These are phyloP conservation scores for Grifola frondosa DNA, from an alignment of 1,284 basidiomycete genomes.

Conservation along the genomic window DNA sequence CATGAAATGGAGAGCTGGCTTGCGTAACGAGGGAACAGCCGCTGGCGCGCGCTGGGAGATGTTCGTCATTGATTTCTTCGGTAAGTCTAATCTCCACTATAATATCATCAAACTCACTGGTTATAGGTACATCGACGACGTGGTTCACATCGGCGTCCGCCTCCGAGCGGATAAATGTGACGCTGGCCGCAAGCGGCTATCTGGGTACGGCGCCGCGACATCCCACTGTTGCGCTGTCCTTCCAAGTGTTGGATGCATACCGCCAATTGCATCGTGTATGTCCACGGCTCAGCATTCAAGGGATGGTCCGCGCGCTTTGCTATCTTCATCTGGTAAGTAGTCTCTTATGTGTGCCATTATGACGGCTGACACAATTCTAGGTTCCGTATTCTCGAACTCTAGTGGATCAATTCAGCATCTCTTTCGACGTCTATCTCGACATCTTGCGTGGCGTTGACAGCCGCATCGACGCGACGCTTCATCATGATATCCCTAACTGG, in stretches of 20 bases:
- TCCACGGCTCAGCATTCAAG: conserved; percentile 22
- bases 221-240: conserved; percentile 16
- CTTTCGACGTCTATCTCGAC: conserved; percentile 31
- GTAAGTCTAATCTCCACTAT: too few species aligned
- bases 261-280: conserved; percentile 21
- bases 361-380: not conserved
- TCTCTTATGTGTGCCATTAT: not conserved
- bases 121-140: too few species aligned
- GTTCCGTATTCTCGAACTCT: conserved; percentile 2
- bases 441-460: conserved; percentile 16
- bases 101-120: too few species aligned
- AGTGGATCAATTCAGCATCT: conserved; percentile 18
- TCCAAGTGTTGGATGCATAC: conserved; percentile 17
- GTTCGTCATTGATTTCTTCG: too few species aligned
- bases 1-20: too few species aligned
- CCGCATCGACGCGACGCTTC: conserved; percentile 19
- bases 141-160: too few species aligned
- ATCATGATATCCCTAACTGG: conserved; percentile 23
- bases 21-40: too few species aligned
- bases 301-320: conserved; percentile 12
- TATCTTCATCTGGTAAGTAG: conserved; percentile 20
- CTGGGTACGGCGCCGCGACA: conserved; percentile 14
- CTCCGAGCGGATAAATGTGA: conserved; percentile 5
- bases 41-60: too few species aligned
- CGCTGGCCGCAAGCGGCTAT: conserved; percentile 7